Evolutionary conservation across 345 rosid genomes (phyloP).

Genomic region (Populus nigra): DNA sequence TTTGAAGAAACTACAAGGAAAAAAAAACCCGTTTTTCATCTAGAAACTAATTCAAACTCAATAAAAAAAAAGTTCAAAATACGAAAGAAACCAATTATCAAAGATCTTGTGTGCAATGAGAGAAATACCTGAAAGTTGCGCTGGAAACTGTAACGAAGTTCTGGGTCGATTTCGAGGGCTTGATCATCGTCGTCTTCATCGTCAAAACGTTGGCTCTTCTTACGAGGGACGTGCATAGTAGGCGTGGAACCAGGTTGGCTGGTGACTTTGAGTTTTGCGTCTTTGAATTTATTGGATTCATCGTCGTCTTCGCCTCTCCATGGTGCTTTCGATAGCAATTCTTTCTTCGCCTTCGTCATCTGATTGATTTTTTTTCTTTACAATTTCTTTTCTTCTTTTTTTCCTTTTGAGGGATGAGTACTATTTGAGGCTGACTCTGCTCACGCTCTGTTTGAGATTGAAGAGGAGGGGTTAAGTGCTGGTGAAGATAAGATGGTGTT

Average conservation of each 20-base stretch:
- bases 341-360: slow-evolving; percentile 58
- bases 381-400: too few relatives aligned
- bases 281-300: slow-evolving; percentile 55
- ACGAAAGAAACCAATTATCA: too few relatives aligned
- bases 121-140: slow-evolving; percentile 69
- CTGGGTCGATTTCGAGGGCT: slow-evolving; percentile 73
- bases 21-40: neutral
- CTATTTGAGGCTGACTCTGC: too few relatives aligned
- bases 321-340: slow-evolving; percentile 75
- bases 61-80: neutral
- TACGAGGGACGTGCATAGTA: slow-evolving; percentile 78
- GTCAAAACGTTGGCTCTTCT: slow-evolving; percentile 18
- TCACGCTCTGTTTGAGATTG: too few relatives aligned
- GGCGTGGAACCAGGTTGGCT: slow-evolving; percentile 65
- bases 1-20: slow-evolving; percentile 64
- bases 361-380: too few relatives aligned
- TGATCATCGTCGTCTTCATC: slow-evolving; percentile 45
- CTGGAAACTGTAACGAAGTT: slow-evolving; percentile 96
- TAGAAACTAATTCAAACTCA: neutral
- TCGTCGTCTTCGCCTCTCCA: slow-evolving; percentile 78
- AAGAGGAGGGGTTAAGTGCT: too few relatives aligned
- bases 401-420: too few relatives aligned
- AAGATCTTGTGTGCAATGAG: neutral
- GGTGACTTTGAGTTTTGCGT: slow-evolving; percentile 78
- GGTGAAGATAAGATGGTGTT: neutral